Percentiles rank a stretch among this genome's conserved stretches.
These are phyloP conservation scores for Lolium perenne DNA, from an alignment of 176 grass and related monocot genomes.

Conservation along the genomic window DNA sequence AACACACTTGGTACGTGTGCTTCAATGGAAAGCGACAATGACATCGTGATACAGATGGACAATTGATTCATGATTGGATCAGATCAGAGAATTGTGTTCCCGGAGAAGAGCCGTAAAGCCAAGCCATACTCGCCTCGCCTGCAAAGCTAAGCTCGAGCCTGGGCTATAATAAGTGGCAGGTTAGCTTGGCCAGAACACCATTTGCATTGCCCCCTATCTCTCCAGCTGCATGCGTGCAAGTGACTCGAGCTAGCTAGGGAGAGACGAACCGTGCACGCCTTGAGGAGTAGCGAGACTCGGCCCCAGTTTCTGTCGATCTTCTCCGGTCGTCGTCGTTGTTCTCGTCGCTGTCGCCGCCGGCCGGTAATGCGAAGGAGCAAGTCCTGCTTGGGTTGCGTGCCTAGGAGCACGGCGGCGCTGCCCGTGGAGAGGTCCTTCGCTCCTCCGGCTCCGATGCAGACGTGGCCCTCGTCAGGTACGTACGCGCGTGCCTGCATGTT, in stretches of 20 bases:
- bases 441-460: conserved; percentile 45
- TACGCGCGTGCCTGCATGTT: background rate
- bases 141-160: background rate
- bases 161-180: conserved; percentile 3
- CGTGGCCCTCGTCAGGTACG: conserved; percentile 68
- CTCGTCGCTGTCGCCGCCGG: background rate
- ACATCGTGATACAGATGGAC: background rate
- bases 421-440: conserved; percentile 59
- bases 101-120: conserved; percentile 47
- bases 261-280: conserved; percentile 7
- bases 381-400: conserved; percentile 34
- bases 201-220: background rate
- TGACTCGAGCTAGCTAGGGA: background rate
- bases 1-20: background rate
- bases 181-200: background rate
- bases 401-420: conserved; percentile 43
- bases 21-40: background rate
- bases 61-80: background rate
- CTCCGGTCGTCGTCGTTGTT: background rate
- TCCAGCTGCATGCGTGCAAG: background rate
- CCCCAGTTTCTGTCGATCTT: background rate
- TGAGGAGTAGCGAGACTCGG: background rate
- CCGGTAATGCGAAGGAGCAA: conserved; percentile 43
- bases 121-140: background rate
- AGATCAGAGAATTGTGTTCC: background rate